phyloP scores from a whole-genome alignment of 305 asterid genomes.

The Fraxinus albicans region DNA sequence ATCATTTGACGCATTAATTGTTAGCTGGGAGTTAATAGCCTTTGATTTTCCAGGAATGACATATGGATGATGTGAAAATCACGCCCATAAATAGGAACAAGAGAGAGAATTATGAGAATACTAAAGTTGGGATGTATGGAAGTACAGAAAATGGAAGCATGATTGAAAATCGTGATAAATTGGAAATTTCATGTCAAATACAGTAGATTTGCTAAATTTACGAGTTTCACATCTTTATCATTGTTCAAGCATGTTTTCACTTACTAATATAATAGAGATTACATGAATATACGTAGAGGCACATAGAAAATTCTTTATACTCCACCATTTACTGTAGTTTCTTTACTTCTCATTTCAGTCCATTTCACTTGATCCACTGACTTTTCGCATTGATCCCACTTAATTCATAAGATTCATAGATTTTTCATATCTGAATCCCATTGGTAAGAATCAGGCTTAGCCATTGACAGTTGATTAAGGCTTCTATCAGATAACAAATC shows the following conservation, averaged over 20 bases:
- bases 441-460: not conserved
- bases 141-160: not conserved
- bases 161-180: not conserved
- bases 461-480: not conserved
- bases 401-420: not conserved
- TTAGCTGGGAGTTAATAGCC: not conserved
- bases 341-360: not conserved
- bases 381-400: not conserved
- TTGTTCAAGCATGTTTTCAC: not conserved
- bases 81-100: not conserved
- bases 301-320: not conserved
- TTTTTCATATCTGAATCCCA: not conserved
- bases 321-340: not conserved
- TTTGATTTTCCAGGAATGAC: not conserved
- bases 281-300: not conserved
- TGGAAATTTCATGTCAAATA: not conserved
- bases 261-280: not conserved
- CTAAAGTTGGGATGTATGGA: not conserved
- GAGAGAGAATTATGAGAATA: not conserved
- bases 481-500: not conserved
- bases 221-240: not conserved
- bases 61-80: not conserved
- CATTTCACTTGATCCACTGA: not conserved
- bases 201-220: not conserved
- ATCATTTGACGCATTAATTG: not conserved